Evolutionary conservation across 139 green algal genomes (phyloP).

Genomic region (Chlorella sp.): DNA sequence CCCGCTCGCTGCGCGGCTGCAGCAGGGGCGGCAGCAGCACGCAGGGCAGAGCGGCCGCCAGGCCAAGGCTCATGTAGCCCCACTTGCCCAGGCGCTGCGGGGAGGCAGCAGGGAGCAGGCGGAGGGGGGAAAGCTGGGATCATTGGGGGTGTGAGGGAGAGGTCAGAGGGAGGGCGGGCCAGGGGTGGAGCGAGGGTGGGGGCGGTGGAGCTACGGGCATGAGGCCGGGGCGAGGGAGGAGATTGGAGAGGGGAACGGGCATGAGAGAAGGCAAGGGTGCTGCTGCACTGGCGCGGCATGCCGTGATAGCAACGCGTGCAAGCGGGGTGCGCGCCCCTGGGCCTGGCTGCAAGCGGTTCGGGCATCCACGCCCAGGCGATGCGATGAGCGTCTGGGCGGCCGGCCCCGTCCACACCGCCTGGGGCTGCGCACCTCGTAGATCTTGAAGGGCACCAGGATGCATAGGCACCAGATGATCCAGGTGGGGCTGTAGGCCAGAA

Average conservation of each 20-base stretch:
- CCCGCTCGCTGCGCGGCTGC: conserved; percentile 70
- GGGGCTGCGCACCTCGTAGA: conserved; percentile 86
- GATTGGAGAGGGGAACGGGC: not conserved
- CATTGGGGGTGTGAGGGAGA: not conserved
- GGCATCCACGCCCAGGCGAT: not conserved
- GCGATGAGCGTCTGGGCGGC: not conserved
- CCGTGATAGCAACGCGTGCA: not conserved
- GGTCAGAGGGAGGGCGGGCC: too few relatives aligned
- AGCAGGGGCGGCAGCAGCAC: conserved; percentile 82
- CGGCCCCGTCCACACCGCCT: too few relatives aligned
- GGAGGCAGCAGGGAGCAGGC: not conserved
- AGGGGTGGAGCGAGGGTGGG: not conserved
- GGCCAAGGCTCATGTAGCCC: conserved; percentile 89
- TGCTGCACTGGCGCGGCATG: too few relatives aligned
- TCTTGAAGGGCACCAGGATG: conserved; percentile 89
- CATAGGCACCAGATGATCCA: conserved; percentile 93
- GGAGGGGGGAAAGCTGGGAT: not conserved
- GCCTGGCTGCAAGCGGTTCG: not conserved
- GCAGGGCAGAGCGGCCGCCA: conserved; percentile 76
- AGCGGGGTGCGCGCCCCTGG: not conserved
- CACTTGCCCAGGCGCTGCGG: conserved; percentile 65
- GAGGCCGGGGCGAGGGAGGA: not conserved
- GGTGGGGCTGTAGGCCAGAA: conserved; percentile 89
- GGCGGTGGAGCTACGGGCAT: not conserved
- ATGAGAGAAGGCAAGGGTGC: not conserved